Evolutionary conservation across 2,329 filamentous ascomycete genomes (phyloP), one percentile per base, ranked within the genome.

Genomic region (Cercospora sp.): DNA sequence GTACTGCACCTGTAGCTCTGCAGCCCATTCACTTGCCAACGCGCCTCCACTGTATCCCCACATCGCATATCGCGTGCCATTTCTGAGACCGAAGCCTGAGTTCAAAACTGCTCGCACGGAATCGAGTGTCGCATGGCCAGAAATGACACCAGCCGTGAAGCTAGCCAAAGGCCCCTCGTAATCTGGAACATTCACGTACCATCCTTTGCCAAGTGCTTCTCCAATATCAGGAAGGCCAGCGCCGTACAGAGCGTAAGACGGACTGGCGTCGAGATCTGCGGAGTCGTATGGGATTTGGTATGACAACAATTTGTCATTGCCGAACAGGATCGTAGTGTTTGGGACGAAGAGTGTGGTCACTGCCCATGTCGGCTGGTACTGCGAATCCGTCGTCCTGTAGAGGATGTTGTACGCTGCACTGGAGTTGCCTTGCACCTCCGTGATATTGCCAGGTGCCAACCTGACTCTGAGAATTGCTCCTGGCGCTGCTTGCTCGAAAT

Each of bases 21-120:
- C 82, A 0, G 86, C 86, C 79, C 82, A 85, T 32, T 84, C 84
- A 2, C 79, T 83, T 0, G 85, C 85, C 18, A 87, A 69, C 1
- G 82, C 81, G 3, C 86, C 86, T 2, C 86, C 86, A 0, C 83
- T 86, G 72, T 87, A 88, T 0, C 86, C 86, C 84, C 85, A 87
- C 69, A 75, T 72, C 0, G 81, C 76, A 13, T 77, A 73, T 2
- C 67, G 65, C 1, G 71, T 71, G 8, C 67, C 65, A 43, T 71
- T 69, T 3, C 62, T 59, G 7, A 75, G 66, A 6, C 72, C 74
- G 24, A 74, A 72, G 2, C 71, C 73, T 13, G 70, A 74, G 4
- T 74, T 68, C 12, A 82, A 70, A 0, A 81, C 78, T 4, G 82
- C 82, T 10, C 84, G 80, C 1, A 84, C 73, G 2, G 77, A 76